A percentile compares a stretch with the other conserved stretches of the same genome.
Conservation (phyloP, 176 grass and related monocot species). For the Zoysia pacifica region DNA sequence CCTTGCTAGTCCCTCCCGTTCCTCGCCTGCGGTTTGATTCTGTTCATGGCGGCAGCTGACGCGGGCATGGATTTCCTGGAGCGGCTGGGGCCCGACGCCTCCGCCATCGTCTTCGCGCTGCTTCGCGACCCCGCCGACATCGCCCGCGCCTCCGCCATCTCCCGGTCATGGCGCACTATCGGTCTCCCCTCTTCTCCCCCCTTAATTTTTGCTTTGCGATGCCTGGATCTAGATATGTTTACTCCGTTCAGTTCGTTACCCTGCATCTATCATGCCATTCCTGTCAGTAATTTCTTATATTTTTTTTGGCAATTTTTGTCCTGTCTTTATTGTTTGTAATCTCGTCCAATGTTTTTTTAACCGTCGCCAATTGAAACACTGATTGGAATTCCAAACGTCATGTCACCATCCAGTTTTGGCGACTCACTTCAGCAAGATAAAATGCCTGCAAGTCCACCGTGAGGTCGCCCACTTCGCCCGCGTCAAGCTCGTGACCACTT, state of each 20-base stretch:
- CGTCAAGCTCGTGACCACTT: conserved; percentile 1
- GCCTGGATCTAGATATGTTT: background rate
- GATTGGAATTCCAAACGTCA: background rate
- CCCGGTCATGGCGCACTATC: conserved; percentile 64
- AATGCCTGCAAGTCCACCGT: conserved; percentile 42
- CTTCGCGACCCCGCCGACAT: conserved; percentile 58
- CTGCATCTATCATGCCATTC: background rate
- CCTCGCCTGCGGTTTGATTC: background rate
- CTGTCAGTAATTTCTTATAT: background rate
- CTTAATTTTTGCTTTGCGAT: background rate
- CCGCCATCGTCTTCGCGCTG: conserved; percentile 44
- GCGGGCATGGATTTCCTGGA: conserved; percentile 48
- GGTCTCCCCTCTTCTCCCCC: conserved; percentile 21
- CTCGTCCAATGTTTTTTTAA: background rate
- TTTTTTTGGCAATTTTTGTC: background rate
- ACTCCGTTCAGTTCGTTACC: background rate
- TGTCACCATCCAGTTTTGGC: conserved; percentile 36
- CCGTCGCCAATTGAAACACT: background rate
- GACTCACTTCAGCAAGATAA: conserved; percentile 59
- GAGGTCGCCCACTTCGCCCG: conserved; percentile 47
- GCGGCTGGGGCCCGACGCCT: conserved; percentile 48
- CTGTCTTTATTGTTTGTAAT: background rate
- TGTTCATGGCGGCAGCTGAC: background rate
- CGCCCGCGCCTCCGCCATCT: conserved; percentile 54
- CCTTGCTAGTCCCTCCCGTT: background rate